Percentiles rank a stretch among this genome's conserved stretches.
Conservation (phyloP, 78 protist species). For the Dictyostelium purpureum region DNA sequence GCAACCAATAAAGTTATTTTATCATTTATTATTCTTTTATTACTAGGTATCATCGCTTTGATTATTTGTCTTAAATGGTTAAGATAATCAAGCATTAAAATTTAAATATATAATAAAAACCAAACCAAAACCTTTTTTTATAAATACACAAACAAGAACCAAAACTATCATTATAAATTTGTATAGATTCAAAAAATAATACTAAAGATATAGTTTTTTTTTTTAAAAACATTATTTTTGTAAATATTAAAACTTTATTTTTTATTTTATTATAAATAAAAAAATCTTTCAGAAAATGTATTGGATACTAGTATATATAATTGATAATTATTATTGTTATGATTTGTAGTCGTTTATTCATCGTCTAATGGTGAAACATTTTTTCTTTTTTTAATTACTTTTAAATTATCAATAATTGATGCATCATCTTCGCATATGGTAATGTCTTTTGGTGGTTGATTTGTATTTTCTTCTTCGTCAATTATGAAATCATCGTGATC, state of each 20-base stretch:
- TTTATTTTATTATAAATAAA: too few species aligned
- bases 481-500: not conserved
- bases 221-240: too few species aligned
- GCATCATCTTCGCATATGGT: slow-evolving; percentile 8
- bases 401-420: not conserved
- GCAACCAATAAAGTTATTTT: slow-evolving; percentile 74
- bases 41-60: slow-evolving; percentile 50
- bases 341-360: not conserved
- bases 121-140: not conserved
- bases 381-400: slow-evolving; percentile 27
- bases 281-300: too few species aligned
- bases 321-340: too few species aligned
- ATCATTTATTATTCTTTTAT: slow-evolving; percentile 51
- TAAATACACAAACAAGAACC: not conserved
- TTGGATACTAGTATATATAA: too few species aligned
- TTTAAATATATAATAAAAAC: not conserved
- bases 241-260: too few species aligned
- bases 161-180: too few species aligned
- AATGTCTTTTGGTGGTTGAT: not conserved
- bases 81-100: not conserved
- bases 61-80: slow-evolving; percentile 69
- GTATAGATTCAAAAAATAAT: not conserved
- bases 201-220: not conserved
- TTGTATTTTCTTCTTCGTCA: not conserved
- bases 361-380: not conserved